Evolutionary conservation across 768 basidiomycete genomes (phyloP), one percentile per base, ranked within the genome.

Genomic region (Psilocybe cubensis): DNA sequence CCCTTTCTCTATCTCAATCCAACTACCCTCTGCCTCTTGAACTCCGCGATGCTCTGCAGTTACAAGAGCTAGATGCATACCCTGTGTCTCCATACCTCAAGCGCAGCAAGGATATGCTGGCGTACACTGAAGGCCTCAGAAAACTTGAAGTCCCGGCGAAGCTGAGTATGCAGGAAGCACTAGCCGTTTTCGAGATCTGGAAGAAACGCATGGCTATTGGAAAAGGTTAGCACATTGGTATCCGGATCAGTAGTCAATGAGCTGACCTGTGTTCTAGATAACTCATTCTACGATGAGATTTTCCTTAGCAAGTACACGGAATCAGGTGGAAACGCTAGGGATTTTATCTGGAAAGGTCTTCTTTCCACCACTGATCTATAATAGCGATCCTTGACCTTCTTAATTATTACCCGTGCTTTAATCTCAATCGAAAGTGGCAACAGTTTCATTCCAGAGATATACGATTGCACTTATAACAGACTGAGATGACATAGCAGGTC

Each of bases 261-360:
- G 28, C 11, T 18, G 17, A 18, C 18, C 41, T 27, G 46, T 24
- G 45, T 35, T 23, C 11, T 50, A 79, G 78, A 69, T 8, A 58
- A 64, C 24, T 60, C 51, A 12, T 64, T 61, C 49, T 69, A 77
- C 56, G 94, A 96, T 65, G 88, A 91, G 68, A 61, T 85, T 12
- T 94, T 95, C 74, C 71, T 95, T 66, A 74, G 85, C 9, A 92
- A 91, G 69, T 94, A 90, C 61, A 82, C 84, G 1, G 89, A 92
- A 65, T 82, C 88, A 6, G 81, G 80, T 52, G 94, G 93, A 41
- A 94, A 94, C 70, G 79, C 92, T 11, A 78, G 88, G 58, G 86
- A 89, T 56, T 92, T 96, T 63, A 88, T 91, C 38, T 84, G 83
- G 81, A 83, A 82, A 48, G 88, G 87, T 1, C 63, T 90, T 48